Conservation (phyloP, 129 eudicot species). For the Artemisia argyi region DNA sequence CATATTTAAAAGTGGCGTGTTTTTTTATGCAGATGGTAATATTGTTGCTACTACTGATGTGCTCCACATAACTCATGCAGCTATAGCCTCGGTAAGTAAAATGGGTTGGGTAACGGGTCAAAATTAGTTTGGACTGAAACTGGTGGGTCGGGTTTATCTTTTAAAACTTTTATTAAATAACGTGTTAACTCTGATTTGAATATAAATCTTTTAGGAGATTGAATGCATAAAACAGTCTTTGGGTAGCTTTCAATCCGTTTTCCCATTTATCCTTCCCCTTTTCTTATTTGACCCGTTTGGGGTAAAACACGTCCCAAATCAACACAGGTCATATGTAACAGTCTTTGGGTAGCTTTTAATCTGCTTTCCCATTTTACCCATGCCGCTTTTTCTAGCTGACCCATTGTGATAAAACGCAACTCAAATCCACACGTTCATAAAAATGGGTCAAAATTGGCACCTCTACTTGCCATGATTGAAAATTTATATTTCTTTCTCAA, state of each 20-base stretch:
- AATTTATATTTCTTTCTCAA: not conserved
- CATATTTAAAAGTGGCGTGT: conserved; percentile 14
- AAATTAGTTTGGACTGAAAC: not conserved
- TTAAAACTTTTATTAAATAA: not conserved
- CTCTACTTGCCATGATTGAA: no score
- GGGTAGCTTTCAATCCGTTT: no score
- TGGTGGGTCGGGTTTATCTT: not conserved
- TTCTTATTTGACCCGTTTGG: not conserved
- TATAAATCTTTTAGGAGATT: conserved; percentile 2
- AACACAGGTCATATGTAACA: not conserved
- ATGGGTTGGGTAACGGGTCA: not conserved
- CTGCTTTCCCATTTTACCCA: no score
- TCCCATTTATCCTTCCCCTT: not conserved
- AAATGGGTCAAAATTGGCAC: not conserved
- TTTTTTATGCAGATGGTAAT: conserved; percentile 62
- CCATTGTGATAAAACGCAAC: not conserved
- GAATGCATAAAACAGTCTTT: not conserved
- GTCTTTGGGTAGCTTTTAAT: no score
- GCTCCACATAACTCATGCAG: conserved; percentile 89
- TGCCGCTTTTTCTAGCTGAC: not conserved
- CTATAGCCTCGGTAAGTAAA: conserved; percentile 86
- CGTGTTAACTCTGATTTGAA: not conserved
- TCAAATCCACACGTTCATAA: not conserved
- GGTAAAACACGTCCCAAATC: not conserved
- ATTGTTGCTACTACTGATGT: conserved; percentile 88